Conservation (phyloP, 257 asterid species). For the Cinchona pubescens region DNA sequence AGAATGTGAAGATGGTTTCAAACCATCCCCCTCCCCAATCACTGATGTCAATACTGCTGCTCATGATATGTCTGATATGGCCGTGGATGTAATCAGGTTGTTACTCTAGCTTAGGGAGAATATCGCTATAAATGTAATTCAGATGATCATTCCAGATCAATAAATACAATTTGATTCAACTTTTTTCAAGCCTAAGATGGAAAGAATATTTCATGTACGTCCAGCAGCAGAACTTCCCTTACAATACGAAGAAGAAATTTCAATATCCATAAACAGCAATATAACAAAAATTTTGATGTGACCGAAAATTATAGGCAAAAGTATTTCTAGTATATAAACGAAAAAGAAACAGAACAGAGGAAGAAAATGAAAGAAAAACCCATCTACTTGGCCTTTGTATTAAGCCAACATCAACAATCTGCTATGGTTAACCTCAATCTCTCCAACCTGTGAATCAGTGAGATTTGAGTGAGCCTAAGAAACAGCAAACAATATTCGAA, state of each 20-base stretch:
- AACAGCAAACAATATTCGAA: neutral
- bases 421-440: neutral
- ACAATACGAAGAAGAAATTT: neutral
- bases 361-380: neutral
- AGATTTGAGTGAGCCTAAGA: neutral
- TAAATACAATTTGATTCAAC: neutral
- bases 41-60: slow-evolving; percentile 8
- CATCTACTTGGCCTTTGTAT: neutral
- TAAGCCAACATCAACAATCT: neutral
- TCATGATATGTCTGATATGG: neutral
- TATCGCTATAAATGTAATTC: neutral
- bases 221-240: neutral
- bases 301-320: neutral
- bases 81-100: neutral
- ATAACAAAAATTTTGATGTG: neutral
- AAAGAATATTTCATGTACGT: neutral
- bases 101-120: neutral
- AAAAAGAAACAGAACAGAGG: neutral
- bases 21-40: slow-evolving; percentile 15
- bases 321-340: neutral
- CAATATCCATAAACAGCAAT: neutral
- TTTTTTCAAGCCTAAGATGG: neutral
- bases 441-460: neutral
- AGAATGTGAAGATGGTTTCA: slow-evolving; percentile 22
- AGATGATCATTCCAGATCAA: neutral